phyloP scores from a whole-genome alignment of 1,284 basidiomycete species.

The Sanghuangporus weigelae region DNA sequence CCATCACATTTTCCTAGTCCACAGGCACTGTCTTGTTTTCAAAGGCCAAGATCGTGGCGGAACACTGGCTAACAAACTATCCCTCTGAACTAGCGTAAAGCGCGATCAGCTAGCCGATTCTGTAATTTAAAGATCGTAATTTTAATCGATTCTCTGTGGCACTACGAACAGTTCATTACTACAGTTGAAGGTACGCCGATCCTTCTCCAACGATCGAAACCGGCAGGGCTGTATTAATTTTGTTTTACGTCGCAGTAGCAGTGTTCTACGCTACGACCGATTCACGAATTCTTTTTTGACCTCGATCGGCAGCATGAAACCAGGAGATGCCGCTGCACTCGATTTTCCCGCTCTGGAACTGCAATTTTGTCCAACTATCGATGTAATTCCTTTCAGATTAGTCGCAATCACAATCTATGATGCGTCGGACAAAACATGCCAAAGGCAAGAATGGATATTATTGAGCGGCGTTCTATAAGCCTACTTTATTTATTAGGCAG shows the following conservation, averaged over 20 bases:
- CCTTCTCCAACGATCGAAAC: neutral
- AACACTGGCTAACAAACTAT: too few relatives aligned
- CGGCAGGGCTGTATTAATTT: neutral
- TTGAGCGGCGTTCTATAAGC: neutral
- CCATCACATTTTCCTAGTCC: too few relatives aligned
- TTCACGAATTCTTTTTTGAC: neutral
- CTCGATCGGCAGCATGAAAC: neutral
- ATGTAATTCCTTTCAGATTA: neutral
- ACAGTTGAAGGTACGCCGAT: neutral
- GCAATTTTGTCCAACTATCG: neutral
- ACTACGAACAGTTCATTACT: neutral
- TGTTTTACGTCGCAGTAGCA: neutral
- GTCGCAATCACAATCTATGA: neutral
- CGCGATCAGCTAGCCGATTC: too few relatives aligned
- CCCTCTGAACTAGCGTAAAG: too few relatives aligned
- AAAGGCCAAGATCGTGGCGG: too few relatives aligned
- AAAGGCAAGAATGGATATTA: neutral
- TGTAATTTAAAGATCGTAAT: too few relatives aligned
- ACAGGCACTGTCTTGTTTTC: too few relatives aligned
- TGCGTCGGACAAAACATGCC: neutral
- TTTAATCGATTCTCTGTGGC: neutral
- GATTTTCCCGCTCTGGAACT: neutral
- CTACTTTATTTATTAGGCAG: neutral
- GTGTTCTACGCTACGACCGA: neutral
- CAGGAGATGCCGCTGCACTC: neutral